Conservation (phyloP, 371 early-diverging fungal genomes). For the Apophysomyces variabilis region DNA sequence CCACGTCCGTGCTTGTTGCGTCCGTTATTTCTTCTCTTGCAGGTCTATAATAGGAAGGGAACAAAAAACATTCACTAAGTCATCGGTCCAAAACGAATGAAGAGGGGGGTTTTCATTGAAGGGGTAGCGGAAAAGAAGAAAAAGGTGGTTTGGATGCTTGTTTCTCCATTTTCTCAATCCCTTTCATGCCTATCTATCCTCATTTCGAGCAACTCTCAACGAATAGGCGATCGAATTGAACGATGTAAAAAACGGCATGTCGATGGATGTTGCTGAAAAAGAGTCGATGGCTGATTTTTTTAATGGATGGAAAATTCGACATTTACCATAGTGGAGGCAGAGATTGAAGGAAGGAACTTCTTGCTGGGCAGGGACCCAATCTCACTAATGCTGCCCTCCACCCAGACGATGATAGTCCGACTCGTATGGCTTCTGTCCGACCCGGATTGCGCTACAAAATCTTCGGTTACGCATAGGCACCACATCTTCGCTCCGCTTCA, state of each 20-base stretch:
- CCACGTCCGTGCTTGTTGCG: conserved; percentile 99
- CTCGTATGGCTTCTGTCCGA: no score
- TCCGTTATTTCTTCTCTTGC: conserved; percentile 99
- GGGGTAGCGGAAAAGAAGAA: no score
- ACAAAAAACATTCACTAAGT: background rate
- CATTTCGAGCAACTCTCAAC: no score
- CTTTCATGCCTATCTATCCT: no score
- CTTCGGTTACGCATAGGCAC: no score
- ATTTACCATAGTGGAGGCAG: conserved; percentile 6
- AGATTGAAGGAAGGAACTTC: conserved; percentile 9
- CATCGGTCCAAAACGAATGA: background rate
- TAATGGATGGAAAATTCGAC: conserved; percentile 8
- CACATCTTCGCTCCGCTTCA: no score
- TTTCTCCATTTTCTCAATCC: no score
- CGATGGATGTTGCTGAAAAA: background rate
- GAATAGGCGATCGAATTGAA: background rate
- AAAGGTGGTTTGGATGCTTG: no score
- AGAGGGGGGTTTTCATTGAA: no score
- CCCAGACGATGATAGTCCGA: background rate
- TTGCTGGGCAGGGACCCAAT: background rate
- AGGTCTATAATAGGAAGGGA: conserved; percentile 60
- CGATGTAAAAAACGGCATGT: background rate
- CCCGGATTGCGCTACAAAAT: no score
- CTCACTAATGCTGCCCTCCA: background rate
- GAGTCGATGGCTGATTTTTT: background rate